Evolutionary conservation across 73 alveolate species (phyloP), one percentile per base, ranked within the genome.

Genomic region (Blepharisma japonicum): DNA sequence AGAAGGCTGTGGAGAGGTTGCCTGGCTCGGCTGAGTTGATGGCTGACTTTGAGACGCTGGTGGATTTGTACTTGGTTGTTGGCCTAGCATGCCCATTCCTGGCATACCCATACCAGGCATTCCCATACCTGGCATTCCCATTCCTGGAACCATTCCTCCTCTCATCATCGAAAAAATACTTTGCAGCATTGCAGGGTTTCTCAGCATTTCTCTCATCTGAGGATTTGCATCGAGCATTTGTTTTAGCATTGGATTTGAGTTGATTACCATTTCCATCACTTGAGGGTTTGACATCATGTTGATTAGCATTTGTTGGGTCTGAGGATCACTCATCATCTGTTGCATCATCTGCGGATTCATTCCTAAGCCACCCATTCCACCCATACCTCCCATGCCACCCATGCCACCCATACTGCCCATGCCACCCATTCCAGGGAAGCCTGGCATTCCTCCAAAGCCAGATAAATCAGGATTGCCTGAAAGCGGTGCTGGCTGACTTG

Each of bases 21-120:
- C 89, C 83, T 90, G 94, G 97, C 9, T 89, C 90, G 46, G 90
- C 91, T 92, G 90, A 93, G 76, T 87, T 90, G 76, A 86, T 96
- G 77, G 89, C 94, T 49, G 94, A 92, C 61, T 39, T 38, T n/a
- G 20, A 72, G 9, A 2, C 6, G 5, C 20, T 48, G 45, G 5
- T 25, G n/a, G 14, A 7, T 18, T 11, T 11, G 47, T 9, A 7
- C 23, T 54, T 25, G 68, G 68, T 54, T 0, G 20, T 70, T 32
- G 42, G 3, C 42, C 42, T 32, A 32, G 0, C 42, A 9, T 25
- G 14, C 80, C 80, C 56, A 70, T 45, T 39, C 80, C 80, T 9
- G 68, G 68, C 80, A 70, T 70, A 1, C 77, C 77, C 67, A 53
- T 53, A 0, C 77, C 80, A 11, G 32, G 32, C 66, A 39, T 47